A percentile compares a stretch with the other conserved stretches of the same genome.
Conservation (phyloP, 108 stramenopile genomes). For the Pelagomonas calceolata region DNA sequence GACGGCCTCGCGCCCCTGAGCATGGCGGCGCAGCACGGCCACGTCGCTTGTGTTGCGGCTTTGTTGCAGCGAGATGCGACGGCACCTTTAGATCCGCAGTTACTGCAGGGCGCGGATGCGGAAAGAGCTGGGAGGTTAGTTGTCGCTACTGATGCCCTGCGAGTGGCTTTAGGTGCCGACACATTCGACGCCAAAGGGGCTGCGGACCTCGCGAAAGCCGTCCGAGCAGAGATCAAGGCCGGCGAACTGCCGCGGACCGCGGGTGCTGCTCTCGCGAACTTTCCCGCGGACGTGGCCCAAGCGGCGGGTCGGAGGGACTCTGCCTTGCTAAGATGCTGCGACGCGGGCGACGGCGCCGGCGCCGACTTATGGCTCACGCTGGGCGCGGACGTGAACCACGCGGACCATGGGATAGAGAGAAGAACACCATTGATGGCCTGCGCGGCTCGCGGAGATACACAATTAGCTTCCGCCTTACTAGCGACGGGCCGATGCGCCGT, state of each 20-base stretch:
- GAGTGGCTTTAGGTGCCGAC: neutral
- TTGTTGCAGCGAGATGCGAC: neutral
- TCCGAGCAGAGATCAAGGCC: neutral
- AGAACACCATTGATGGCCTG: neutral
- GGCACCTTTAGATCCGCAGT: neutral
- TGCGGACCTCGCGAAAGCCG: neutral
- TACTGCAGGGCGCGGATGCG: neutral
- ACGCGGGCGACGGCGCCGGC: neutral
- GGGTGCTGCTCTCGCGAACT: neutral
- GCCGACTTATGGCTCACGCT: neutral
- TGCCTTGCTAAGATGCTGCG: neutral
- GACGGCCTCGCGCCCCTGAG: neutral
- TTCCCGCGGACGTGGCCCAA: neutral
- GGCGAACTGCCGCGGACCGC: neutral
- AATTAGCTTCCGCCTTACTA: neutral
- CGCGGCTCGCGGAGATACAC: neutral
- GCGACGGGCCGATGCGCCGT: neutral
- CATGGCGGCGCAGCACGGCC: neutral
- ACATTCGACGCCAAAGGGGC: neutral
- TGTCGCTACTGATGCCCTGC: neutral
- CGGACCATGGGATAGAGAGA: neutral
- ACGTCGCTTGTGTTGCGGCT: neutral
- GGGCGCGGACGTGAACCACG: conserved; percentile 1
- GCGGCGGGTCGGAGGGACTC: neutral
- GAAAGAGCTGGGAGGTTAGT: neutral